Percentiles rank a stretch among this genome's conserved stretches.
Evolutionary conservation across 768 basidiomycete genomes (phyloP).

Genomic region (Nidula microcarpa): DNA sequence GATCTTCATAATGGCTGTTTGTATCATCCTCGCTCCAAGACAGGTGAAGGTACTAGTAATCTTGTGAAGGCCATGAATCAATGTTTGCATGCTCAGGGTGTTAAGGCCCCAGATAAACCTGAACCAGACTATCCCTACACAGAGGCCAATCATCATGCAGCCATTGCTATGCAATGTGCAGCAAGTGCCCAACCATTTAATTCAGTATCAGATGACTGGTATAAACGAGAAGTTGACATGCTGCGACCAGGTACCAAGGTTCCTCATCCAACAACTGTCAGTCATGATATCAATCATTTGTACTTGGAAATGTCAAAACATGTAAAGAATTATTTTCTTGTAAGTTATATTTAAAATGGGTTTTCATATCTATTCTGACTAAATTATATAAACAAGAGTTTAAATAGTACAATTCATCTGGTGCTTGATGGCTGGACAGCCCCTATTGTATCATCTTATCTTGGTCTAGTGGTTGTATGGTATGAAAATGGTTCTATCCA

Average conservation of each 20-base stretch:
- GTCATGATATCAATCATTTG: slow-evolving; percentile 13
- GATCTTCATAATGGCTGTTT: slow-evolving; percentile 3
- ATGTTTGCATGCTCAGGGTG: too few species aligned
- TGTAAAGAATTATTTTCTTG: slow-evolving; percentile 14
- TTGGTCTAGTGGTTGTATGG: slow-evolving; percentile 27
- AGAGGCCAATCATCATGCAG: slow-evolving; percentile 10
- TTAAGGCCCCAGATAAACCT: too few species aligned
- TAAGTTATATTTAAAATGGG: slow-evolving; percentile 2
- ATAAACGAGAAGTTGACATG: slow-evolving; percentile 20
- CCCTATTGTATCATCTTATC: slow-evolving; percentile 20
- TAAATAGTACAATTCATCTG: slow-evolving; percentile 19
- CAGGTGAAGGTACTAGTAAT: slow-evolving; percentile 18
- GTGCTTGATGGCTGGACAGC: slow-evolving; percentile 32
- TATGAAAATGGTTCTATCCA: slow-evolving; percentile 19
- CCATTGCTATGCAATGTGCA: slow-evolving; percentile 21
- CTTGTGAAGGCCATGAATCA: background rate
- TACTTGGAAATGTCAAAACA: slow-evolving; percentile 12
- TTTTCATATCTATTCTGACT: slow-evolving; percentile 3
- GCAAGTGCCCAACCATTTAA: slow-evolving; percentile 18
- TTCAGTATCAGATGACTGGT: slow-evolving; percentile 19
- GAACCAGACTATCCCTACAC: too few species aligned
- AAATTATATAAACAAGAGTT: slow-evolving; percentile 12
- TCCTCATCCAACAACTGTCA: slow-evolving; percentile 21
- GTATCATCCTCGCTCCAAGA: slow-evolving; percentile 6
- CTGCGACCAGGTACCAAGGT: slow-evolving; percentile 20